Base-by-base conservation (phyloP, 768 basidiomycete genomes). In the Podaxis pistillaris region DNA sequence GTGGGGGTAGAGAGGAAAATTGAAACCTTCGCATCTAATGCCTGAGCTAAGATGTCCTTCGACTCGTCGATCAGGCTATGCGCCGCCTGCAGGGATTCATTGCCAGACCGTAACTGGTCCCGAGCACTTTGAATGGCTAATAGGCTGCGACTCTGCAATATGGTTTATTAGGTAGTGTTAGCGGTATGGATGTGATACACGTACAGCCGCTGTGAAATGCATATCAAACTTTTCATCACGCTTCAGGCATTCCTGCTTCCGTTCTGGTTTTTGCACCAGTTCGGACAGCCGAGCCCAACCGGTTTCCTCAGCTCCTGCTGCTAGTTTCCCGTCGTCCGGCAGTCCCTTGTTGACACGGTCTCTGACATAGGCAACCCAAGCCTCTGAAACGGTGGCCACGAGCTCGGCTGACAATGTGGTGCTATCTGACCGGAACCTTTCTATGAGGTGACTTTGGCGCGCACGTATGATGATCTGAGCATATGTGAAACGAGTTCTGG, bases 141-240 rank as follows among this genome's bases (percentile, higher is more conserved):
- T 40, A 80, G 66, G 69, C 81, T 66, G 74, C 83, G 74, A 71
- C 81, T 70, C 83, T 87, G 78, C 74, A 67, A 46, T 44, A 41
- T 56, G 44, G 61, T 66, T 58, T 64, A 52, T 66, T 56, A 47
- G 49, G 63, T 70, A 57, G 63, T 33, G 63, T 66, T 64, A 50
- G 55, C 30, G 49, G 64, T 57, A 55, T 64, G 66, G 41, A 38
- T 36, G 51, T 53, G 69, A 55, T 36, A 60, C 24, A 78, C 87
- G 70, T 72, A 94, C 92, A 67, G 96, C 86, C 63, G 90, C 83
- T 41, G 85, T 76, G 68, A 94, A 84, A 75, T 96, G 79, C 93
- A 98, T 91, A 57, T 89, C 87, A 69, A 96, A 96, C 75, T 96
- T 98, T 76, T 96, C 95, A 65, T 97, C 90, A 69, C 86, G 83